Evolutionary conservation across 306 rosid species (phyloP).

Genomic region (Biancaea sappan): DNA sequence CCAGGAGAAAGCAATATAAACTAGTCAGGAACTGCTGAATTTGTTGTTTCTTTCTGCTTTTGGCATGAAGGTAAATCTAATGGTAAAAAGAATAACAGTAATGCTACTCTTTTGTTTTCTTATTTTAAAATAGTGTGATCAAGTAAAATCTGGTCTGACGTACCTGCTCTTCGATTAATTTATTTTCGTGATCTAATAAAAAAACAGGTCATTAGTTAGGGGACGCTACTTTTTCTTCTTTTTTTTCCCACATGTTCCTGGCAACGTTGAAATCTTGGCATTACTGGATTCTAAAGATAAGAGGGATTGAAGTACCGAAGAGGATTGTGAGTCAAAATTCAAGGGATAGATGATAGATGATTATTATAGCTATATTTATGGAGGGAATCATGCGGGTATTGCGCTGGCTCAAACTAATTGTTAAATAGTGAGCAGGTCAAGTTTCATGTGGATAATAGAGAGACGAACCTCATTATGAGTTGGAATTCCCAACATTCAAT

Average conservation of each 20-base stretch:
- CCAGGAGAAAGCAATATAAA: neutral
- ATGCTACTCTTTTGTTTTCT: too few relatives aligned
- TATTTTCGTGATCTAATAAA: too few relatives aligned
- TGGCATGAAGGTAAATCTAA: neutral
- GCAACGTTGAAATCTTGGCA: slow-evolving; percentile 20
- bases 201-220: too few relatives aligned
- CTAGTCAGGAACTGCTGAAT: neutral
- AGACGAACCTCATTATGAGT: too few relatives aligned
- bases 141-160: too few relatives aligned
- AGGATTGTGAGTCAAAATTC: slow-evolving; percentile 21
- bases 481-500: too few relatives aligned
- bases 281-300: slow-evolving; percentile 25
- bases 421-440: neutral
- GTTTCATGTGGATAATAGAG: neutral
- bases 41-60: neutral
- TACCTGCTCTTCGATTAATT: too few relatives aligned
- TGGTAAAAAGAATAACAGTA: neutral
- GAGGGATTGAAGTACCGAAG: too few relatives aligned
- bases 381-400: slow-evolving; percentile 30
- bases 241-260: too few relatives aligned
- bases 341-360: neutral
- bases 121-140: too few relatives aligned
- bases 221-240: too few relatives aligned
- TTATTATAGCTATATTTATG: slow-evolving; percentile 22
- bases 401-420: slow-evolving; percentile 7